Base-by-base conservation (phyloP, 371 early-diverging fungal genomes). In the Mortierella sp. region DNA sequence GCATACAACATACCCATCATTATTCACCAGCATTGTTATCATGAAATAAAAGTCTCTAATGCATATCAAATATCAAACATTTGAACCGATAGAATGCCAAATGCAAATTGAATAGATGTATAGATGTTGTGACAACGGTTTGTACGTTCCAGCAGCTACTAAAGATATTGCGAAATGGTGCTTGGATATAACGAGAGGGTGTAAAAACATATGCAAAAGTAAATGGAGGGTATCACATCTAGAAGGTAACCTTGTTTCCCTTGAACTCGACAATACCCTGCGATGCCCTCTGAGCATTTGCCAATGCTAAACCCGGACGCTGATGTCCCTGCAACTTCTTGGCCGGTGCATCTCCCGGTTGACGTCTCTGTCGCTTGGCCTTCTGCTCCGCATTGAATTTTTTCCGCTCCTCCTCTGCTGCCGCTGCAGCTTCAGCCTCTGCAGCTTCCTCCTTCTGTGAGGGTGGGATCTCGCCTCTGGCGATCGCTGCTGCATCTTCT, bases 191-290 rank as follows among this genome's bases (percentile, higher is more conserved):
- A 21, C 19, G 19, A 44, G 44, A 14, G 34, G 27, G 48, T 11
- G 24, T 24, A 23, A 12, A 48, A 48, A 3, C 26, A 48, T 48
- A 15, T 31, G 50, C 28, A 6, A 19, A 31, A n/a, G 31, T 5
- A 8, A 26, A 52, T 26, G 55, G 17, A 19, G 44, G 44, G 44
- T 44, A 55, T 30, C 37, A 9, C 21, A 9, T 3, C 47, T 49
- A 65, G 80, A 90, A 90, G 1, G 84, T 83, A 60, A 85, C 83
- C 70, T 90, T 89, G 60, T 79, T 83, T 26, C 91, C 91, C 60
- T 89, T 84, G 61, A 89, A 90, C 62, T 85, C 84, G 59, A 86
- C 87, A 30, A 89, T 81, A 56, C 84, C 81, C 31, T 82, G 81
- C 34, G 84, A 69, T 43, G 82, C 82, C 59, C 87, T 79, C 42